A percentile compares a stretch with the other conserved stretches of the same genome.
Evolutionary conservation across 305 asterid species (phyloP).

Genomic region (Fraxinus floribunda): DNA sequence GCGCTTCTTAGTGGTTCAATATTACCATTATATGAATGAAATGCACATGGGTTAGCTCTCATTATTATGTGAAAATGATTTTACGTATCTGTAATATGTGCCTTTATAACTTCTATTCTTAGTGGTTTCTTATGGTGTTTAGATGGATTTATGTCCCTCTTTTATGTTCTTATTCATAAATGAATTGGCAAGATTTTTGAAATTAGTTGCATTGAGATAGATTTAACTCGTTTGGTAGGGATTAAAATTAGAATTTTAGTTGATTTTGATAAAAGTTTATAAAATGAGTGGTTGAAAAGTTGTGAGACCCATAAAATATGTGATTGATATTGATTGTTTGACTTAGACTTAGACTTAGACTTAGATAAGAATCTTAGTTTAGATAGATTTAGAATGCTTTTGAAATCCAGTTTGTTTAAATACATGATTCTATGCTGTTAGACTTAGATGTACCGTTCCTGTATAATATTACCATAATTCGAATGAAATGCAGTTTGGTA

Average conservation of each 20-base stretch:
- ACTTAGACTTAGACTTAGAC: too few species aligned
- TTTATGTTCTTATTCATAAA: background rate
- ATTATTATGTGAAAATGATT: constrained; percentile 3
- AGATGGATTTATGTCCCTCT: background rate
- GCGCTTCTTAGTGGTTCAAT: background rate
- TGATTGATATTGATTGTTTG: too few species aligned
- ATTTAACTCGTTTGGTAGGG: background rate
- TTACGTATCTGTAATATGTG: background rate
- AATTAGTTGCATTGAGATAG: background rate
- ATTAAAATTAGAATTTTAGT: too few species aligned
- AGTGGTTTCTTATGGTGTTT: background rate
- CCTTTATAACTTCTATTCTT: background rate
- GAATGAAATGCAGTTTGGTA: background rate
- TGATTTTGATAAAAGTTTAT: too few species aligned
- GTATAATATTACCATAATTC: background rate
- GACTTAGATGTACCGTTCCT: background rate
- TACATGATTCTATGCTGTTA: background rate
- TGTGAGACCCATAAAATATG: too few species aligned
- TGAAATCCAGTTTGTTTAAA: background rate
- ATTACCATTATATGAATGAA: background rate
- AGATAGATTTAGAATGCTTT: background rate
- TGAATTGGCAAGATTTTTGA: background rate
- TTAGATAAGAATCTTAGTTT: background rate
- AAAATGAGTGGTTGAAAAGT: too few species aligned
- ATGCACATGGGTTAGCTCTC: background rate